Base-by-base conservation (phyloP, 2,329 filamentous ascomycete genomes). In the Venturia effusa region DNA sequence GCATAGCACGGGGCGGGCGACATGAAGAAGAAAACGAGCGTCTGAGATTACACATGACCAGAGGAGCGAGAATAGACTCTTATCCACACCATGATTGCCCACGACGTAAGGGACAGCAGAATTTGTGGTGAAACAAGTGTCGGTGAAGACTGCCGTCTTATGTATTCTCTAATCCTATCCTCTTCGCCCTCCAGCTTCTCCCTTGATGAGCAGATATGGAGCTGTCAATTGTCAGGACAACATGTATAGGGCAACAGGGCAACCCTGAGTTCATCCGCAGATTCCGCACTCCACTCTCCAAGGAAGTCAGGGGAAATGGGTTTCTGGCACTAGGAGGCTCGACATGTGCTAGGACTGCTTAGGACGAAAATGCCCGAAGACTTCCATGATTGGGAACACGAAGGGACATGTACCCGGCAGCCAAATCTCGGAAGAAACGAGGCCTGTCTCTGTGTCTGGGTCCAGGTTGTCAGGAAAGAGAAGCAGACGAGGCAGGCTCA, bases 201-300 rank as follows among this genome's bases (percentile, higher is more conserved):
- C n/a, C 43, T 48, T 11, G n/a, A 24, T 13, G n/a, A 22, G 2
- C 43, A 24, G n/a, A 8, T 48, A 48, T 48, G 11, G n/a, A 6
- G 30, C 30, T 57, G 15, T 57, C 51, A 57, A 57, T 57, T 57
- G 51, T 57, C 51, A 34, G 51, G 51, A 57, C 51, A 57, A 57
- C 51, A n/a, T 57, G 15, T 37, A 27, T 27, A 55, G 48, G 24
- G n/a, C n/a, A n/a, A n/a, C n/a, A n/a, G n/a, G n/a, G n/a, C n/a
- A n/a, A n/a, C n/a, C n/a, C n/a, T n/a, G n/a, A n/a, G n/a, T n/a
- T n/a, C n/a, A n/a, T n/a, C n/a, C n/a, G n/a, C n/a, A n/a, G n/a
- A n/a, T n/a, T n/a, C n/a, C n/a, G n/a, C n/a, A n/a, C n/a, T n/a
- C n/a, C n/a, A n/a, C n/a, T n/a, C 24, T 55, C 32, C 27, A 55